Conservation (phyloP, 2,329 filamentous ascomycete species). For the Eurotiales sp. region DNA sequence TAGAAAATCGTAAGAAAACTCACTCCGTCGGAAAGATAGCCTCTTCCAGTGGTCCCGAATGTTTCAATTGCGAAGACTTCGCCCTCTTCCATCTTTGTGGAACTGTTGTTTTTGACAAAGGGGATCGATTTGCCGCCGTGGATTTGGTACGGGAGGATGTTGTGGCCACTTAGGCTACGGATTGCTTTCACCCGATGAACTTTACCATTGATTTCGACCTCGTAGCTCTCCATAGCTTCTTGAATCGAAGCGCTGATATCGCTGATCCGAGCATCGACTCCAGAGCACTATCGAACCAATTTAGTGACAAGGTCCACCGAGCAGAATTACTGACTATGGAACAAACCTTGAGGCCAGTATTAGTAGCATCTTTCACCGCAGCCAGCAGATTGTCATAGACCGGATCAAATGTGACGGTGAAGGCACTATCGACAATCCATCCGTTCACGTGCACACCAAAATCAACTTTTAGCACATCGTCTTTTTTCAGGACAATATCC, state of each 20-base stretch:
- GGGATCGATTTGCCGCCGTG: slow-evolving; percentile 56
- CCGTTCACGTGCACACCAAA: slow-evolving; percentile 79
- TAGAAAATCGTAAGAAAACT: slow-evolving; percentile 15
- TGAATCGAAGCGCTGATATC: slow-evolving; percentile 58
- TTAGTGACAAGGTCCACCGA: slow-evolving; percentile 13
- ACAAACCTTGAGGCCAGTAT: slow-evolving; percentile 49
- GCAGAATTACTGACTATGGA: background rate
- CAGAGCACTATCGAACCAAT: slow-evolving; percentile 40
- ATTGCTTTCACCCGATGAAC: slow-evolving; percentile 55
- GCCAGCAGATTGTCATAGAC: slow-evolving; percentile 70
- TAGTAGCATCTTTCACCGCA: slow-evolving; percentile 71
- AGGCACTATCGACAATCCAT: slow-evolving; percentile 75
- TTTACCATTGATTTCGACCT: slow-evolving; percentile 53
- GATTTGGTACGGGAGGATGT: slow-evolving; percentile 53
- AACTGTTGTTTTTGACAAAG: slow-evolving; percentile 49
- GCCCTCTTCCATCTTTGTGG: slow-evolving; percentile 56
- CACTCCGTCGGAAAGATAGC: slow-evolving; percentile 47
- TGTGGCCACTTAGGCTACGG: slow-evolving; percentile 53
- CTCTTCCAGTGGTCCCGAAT: slow-evolving; percentile 54
- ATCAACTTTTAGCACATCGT: slow-evolving; percentile 79
- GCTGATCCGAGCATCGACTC: slow-evolving; percentile 52
- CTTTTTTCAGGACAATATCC: slow-evolving; percentile 66
- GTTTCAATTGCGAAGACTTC: slow-evolving; percentile 59
- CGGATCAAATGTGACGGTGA: slow-evolving; percentile 72
- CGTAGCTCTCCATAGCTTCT: slow-evolving; percentile 61